phyloP scores from a whole-genome alignment of 176 grass and related monocot species.

The Carex kokanica region DNA sequence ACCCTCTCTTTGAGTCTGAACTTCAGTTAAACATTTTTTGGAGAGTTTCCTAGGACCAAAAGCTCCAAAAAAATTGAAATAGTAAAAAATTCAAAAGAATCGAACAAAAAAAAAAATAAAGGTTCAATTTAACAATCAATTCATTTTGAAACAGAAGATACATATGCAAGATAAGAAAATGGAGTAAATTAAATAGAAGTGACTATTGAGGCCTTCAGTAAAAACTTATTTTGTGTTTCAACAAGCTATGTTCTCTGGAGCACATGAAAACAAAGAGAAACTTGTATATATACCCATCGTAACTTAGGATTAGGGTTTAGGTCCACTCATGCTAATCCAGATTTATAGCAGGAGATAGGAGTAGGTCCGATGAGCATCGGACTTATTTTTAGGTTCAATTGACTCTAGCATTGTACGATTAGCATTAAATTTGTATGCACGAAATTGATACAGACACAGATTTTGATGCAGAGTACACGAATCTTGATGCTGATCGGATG shows the following conservation, averaged over 20 bases:
- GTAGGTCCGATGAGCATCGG: no score
- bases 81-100: background rate
- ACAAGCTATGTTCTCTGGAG: background rate
- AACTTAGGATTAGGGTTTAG: no score
- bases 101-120: background rate
- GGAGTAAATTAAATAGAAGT: background rate
- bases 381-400: no score
- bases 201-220: constrained; percentile 11
- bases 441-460: no score
- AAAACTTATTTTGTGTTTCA: background rate
- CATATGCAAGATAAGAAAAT: background rate
- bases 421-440: no score
- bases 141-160: background rate
- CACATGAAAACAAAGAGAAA: no score
- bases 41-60: background rate
- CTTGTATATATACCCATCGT: no score
- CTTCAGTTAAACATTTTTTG: background rate
- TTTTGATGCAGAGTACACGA: no score
- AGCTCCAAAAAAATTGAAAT: background rate
- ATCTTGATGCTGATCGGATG: no score
- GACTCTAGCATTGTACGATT: no score
- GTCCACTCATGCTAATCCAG: no score
- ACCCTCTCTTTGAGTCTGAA: background rate
- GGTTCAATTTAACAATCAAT: background rate
- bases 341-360: no score